Base-by-base conservation (phyloP, 495 filamentous ascomycete genomes). In the Umbilicaria muhlenbergii region DNA sequence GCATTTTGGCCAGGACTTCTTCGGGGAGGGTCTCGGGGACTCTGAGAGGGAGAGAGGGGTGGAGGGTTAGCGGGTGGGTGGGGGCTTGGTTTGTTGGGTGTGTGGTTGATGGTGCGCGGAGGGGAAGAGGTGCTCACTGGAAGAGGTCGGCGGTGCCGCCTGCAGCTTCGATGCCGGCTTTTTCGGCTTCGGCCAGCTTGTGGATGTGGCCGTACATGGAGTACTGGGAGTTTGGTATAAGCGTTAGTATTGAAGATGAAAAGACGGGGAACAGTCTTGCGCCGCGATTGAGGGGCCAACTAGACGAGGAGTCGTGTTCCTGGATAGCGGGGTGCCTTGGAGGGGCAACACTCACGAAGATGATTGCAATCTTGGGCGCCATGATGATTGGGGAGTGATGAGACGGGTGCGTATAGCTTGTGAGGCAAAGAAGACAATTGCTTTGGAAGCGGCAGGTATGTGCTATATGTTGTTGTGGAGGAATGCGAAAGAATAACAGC, bases 181-280 rank as follows among this genome's bases (percentile, higher is more conserved):
- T 81, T 67, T 95, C 87, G 43, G 88, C 87, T 58, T 86, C 78
- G 55, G 88, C 91, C 53, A 96, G 64, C 62, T 76, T 67, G 58
- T 68, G 54, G 66, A 94, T 83, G 65, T 96, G 89, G 63, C 91
- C 89, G 65, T 92, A 98, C 71, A 86, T 83, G 51, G 89, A 94
- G 69, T 96, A 98, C 85, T 93, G 51, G 14, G 34, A 34, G 36
- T 33, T 42, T 37, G 42, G 31, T 6, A 31, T 28, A 32, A n/a
- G 19, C 8, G 32, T 19, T 15, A 41, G 34, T 34, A 31, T 49
- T 40, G 37, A n/a, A 18, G 35, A 8, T 31, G 16, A 21, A 5
- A 42, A 4, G 12, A 36, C n/a, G 15, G 7, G 16, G 3, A 35
- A 32, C 32, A 49, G 13, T 15, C 11, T 35, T 33, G 7, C 19